Conservation (phyloP, 2,329 filamentous ascomycete genomes). For the Xylariaceae sp. region DNA sequence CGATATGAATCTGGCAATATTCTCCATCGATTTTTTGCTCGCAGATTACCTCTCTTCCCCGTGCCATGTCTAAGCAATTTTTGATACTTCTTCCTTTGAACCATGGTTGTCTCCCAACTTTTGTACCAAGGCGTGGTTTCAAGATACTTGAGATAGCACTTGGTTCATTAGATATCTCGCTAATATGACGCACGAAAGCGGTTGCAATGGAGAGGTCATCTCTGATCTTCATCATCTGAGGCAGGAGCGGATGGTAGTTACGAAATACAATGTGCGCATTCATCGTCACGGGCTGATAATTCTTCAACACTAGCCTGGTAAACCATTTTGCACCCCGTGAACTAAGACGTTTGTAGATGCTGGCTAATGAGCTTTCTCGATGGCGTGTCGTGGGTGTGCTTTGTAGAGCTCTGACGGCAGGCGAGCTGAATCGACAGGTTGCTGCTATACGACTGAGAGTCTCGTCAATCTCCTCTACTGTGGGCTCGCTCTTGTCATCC, state of each 20-base stretch:
- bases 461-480: conserved; percentile 74
- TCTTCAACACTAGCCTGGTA: conserved; percentile 78
- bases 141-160: conserved; percentile 42
- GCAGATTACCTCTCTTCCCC: conserved; percentile 68
- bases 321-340: conserved; percentile 86
- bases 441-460: conserved; percentile 71
- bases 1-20: conserved; percentile 87
- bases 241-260: conserved; percentile 72
- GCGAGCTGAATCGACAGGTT: conserved; percentile 72
- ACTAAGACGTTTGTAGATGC: conserved; percentile 64
- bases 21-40: conserved; percentile 88
- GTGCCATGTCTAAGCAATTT: conserved; percentile 71
- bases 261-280: conserved; percentile 61
- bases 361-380: conserved; percentile 55
- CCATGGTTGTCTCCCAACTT: conserved; percentile 69
- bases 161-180: conserved; percentile 29
- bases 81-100: conserved; percentile 73
- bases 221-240: conserved; percentile 71
- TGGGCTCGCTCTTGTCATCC: conserved; percentile 53
- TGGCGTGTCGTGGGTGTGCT: conserved; percentile 34
- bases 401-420: conserved; percentile 55
- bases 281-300: conserved; percentile 70
- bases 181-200: conserved; percentile 53
- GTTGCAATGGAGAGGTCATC: conserved; percentile 69
- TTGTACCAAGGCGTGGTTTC: conserved; percentile 63